phyloP scores from a whole-genome alignment of 2,329 filamentous ascomycete species.

The Ophiocordyceps sinensis region DNA sequence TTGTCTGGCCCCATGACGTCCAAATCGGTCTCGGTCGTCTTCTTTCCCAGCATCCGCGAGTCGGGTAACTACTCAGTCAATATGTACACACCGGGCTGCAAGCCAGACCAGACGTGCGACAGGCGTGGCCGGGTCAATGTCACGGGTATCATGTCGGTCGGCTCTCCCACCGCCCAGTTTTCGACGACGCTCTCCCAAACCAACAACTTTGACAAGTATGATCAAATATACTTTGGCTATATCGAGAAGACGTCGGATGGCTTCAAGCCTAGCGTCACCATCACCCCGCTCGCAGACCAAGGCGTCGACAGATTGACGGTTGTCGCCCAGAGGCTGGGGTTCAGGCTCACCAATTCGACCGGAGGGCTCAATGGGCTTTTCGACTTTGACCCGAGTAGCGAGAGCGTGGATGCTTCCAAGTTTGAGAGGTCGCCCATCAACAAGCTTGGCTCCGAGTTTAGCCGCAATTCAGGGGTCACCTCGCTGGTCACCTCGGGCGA shows the following conservation, averaged over 20 bases:
- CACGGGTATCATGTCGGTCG: slow-evolving; percentile 52
- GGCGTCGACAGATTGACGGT: slow-evolving; percentile 49
- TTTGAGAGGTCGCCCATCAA: slow-evolving; percentile 64
- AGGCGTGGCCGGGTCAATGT: slow-evolving; percentile 72
- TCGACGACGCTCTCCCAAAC: slow-evolving; percentile 66
- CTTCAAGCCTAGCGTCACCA: slow-evolving; percentile 69
- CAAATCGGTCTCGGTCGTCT: slow-evolving; percentile 55
- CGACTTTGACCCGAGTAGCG: slow-evolving; percentile 58
- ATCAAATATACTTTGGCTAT: slow-evolving; percentile 75
- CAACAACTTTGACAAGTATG: slow-evolving; percentile 94
- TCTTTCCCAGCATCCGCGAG: slow-evolving; percentile 71
- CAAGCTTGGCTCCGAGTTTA: slow-evolving; percentile 56
- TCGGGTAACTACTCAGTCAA: slow-evolving; percentile 86
- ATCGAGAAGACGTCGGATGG: slow-evolving; percentile 59
- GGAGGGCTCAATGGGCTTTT: slow-evolving; percentile 80
- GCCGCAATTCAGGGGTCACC: slow-evolving; percentile 51
- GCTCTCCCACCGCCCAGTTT: slow-evolving; percentile 30
- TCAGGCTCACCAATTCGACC: slow-evolving; percentile 57
- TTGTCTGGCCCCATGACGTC: slow-evolving; percentile 42
- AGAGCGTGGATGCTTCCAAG: slow-evolving; percentile 40
- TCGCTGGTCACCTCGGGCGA: slow-evolving; percentile 51
- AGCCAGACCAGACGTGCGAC: slow-evolving; percentile 61
- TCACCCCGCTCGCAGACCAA: slow-evolving; percentile 55
- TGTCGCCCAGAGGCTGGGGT: slow-evolving; percentile 81
- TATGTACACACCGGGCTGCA: slow-evolving; percentile 84